These are phyloP conservation scores for Hanseniaspora uvarum DNA, from an alignment of 1,139 yeast genomes.

Conservation along the genomic window DNA sequence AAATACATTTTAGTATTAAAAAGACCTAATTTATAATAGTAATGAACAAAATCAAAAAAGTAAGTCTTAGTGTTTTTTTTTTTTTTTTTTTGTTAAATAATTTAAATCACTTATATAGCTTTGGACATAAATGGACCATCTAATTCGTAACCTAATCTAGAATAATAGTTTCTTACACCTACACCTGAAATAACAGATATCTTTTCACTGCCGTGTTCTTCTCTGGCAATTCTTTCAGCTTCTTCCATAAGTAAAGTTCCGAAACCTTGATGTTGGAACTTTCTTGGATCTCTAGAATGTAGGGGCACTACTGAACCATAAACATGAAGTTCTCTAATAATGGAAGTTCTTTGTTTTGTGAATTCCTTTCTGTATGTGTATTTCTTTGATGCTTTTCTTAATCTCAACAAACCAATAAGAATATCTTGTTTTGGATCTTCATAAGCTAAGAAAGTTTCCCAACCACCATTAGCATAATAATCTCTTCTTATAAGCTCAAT, in stretches of 20 bases:
- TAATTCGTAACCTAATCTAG: conserved; percentile 75
- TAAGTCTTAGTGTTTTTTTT: too few relatives aligned
- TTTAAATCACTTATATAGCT: conserved; percentile 24
- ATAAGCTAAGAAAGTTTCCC: conserved; percentile 94
- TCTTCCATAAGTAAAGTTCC: conserved; percentile 97
- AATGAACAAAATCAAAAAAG: neutral
- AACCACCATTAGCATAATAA: conserved; percentile 94
- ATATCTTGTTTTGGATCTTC: conserved; percentile 98
- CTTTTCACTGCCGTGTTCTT: conserved; percentile 87
- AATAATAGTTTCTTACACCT: conserved; percentile 93
- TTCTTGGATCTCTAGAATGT: conserved; percentile 94
- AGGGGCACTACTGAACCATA: conserved; percentile 96
- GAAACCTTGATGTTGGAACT: conserved; percentile 98
- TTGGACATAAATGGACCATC: conserved; percentile 98
- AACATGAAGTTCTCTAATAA: conserved; percentile 91
- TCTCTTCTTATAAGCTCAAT: conserved; percentile 92
- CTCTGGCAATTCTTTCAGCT: conserved; percentile 89
- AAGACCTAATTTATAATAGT: neutral
- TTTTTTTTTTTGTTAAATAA: neutral
- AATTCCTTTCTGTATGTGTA: conserved; percentile 88
- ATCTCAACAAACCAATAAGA: conserved; percentile 75
- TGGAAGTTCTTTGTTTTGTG: conserved; percentile 71
- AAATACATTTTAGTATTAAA: conserved; percentile 3
- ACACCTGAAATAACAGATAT: conserved; percentile 94
- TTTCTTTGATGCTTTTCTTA: conserved; percentile 80